Evolutionary conservation across 768 basidiomycete genomes (phyloP).

Genomic region (Austroboletus eburneus): DNA sequence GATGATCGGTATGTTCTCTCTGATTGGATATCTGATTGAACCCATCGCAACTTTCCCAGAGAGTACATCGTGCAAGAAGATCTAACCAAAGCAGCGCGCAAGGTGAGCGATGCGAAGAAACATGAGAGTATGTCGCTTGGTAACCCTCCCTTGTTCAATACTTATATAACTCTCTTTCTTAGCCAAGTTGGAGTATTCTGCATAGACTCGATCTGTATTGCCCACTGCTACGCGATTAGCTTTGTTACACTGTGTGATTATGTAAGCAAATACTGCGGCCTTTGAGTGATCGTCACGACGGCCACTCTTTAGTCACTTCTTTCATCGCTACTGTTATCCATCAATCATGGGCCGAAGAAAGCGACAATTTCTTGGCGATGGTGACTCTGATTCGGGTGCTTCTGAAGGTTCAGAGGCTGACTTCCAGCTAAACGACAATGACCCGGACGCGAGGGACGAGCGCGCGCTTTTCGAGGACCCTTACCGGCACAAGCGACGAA

Average conservation of each 20-base stretch:
- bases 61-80: slow-evolving; percentile 95
- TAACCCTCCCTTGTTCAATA: neutral
- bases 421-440: slow-evolving; percentile 44
- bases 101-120: slow-evolving; percentile 95
- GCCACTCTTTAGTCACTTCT: neutral
- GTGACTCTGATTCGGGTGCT: slow-evolving; percentile 71
- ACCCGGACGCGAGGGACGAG: slow-evolving; percentile 67
- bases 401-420: slow-evolving; percentile 53
- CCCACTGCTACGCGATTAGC: no score
- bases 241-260: no score
- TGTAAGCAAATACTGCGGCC: no score
- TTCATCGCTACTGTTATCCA: neutral
- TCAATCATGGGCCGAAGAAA: slow-evolving; percentile 69
- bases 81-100: slow-evolving; percentile 91
- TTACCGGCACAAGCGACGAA: slow-evolving; percentile 65
- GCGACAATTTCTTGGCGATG: slow-evolving; percentile 68
- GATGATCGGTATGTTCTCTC: slow-evolving; percentile 71
- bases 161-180: slow-evolving; percentile 1
- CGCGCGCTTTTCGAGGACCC: slow-evolving; percentile 74
- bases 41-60: slow-evolving; percentile 33
- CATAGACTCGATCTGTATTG: slow-evolving; percentile 25
- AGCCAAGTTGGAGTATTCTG: slow-evolving; percentile 45
- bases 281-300: neutral
- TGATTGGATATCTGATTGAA: neutral
- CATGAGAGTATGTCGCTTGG: slow-evolving; percentile 75